Base-by-base conservation (phyloP, 129 eudicot genomes). In the Lactuca sativa region DNA sequence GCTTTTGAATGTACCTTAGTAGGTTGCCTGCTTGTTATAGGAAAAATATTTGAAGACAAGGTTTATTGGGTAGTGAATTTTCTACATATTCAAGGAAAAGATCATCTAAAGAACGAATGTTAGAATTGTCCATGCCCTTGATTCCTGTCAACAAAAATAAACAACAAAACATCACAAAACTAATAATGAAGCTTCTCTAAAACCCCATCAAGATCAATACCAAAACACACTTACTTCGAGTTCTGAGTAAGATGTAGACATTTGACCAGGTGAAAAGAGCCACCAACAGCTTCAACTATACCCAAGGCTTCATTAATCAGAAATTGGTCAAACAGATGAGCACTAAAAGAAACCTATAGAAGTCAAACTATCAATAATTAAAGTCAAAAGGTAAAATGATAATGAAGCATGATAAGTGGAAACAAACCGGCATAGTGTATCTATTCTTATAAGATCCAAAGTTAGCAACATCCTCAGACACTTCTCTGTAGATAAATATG, bases 261-360 rank as follows among this genome's bases (percentile, higher is more conserved):
- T 78, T 95, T 95, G 33, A 80, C 85, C 67, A 90, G 79, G 72
- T 86, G 99, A 76, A 95, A 95, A 57, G 99, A 87, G 58, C 99
- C 99, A 56, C 99, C 99, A 6, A 91, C 99, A 75, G 92, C 89
- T 85, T 95, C 99, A 41, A 95, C 90, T 30, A 86, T 87, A 78
- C 90, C 99, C 80, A 95, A 68, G 38, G 97, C 99, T 74, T 90
- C 97, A 11, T 95, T 95, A 71, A 95, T 95, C 59, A 90, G 81
- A 81, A 90, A 90, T 38, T 85, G 84, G 80, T 95, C 99, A 74
- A 95, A 95, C 77, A 95, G 82, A 83, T 95, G 99, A 72, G 97
- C 99, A 87, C 90, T 87, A 33, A 95, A 69, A 75, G 99, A 95
- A 47, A 95, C 91, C 99, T 95, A 88, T 47, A 69, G 62, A 62